Evolutionary conservation across 805 yeast species (phyloP).

Genomic region (Metschnikowia rubicola): DNA sequence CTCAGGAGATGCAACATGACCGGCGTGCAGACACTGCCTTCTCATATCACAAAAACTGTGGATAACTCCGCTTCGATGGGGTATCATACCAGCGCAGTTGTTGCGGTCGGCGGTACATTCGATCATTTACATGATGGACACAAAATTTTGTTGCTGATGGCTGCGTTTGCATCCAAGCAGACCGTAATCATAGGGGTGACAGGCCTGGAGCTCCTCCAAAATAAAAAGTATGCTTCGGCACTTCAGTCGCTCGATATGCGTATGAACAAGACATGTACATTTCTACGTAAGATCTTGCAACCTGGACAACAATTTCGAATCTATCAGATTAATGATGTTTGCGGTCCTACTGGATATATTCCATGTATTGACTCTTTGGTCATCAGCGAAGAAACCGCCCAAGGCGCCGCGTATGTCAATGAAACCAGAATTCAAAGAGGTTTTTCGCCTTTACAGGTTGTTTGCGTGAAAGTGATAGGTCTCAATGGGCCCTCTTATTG

Average conservation of each 20-base stretch:
- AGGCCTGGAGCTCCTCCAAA: slow-evolving; percentile 64
- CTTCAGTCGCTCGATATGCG: slow-evolving; percentile 60
- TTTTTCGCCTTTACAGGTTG: slow-evolving; percentile 43
- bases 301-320: slow-evolving; percentile 49
- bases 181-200: slow-evolving; percentile 80
- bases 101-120: slow-evolving; percentile 93
- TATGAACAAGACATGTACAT: slow-evolving; percentile 41
- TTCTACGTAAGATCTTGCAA: slow-evolving; percentile 43
- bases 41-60: neutral
- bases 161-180: slow-evolving; percentile 56
- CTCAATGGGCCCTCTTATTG: slow-evolving; percentile 39
- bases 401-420: slow-evolving; percentile 76
- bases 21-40: neutral
- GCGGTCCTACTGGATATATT: slow-evolving; percentile 88
- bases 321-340: slow-evolving; percentile 72
- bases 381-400: slow-evolving; percentile 72
- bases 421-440: slow-evolving; percentile 55
- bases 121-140: slow-evolving; percentile 97
- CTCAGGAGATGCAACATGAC: neutral
- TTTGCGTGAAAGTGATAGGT: slow-evolving; percentile 55
- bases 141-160: slow-evolving; percentile 71
- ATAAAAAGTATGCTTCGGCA: slow-evolving; percentile 68
- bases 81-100: slow-evolving; percentile 4
- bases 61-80: neutral
- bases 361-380: slow-evolving; percentile 74